Conservation (phyloP, 345 rosid genomes). For the Brassica rapa region DNA sequence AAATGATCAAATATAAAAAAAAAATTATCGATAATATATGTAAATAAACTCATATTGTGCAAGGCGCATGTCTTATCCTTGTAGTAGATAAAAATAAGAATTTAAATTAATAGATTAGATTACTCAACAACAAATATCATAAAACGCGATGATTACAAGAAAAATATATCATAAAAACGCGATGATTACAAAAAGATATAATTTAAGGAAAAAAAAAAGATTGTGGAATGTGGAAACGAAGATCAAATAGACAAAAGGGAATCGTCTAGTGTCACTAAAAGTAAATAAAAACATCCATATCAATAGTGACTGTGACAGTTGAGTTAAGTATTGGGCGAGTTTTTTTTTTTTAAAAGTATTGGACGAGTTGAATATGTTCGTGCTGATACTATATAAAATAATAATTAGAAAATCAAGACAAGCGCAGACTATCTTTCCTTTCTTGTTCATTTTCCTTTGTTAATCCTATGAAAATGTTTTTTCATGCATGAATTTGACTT, state of each 20-base stretch:
- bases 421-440: background rate
- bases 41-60: too few species aligned
- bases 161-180: too few species aligned
- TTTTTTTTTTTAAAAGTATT: background rate
- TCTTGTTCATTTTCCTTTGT: background rate
- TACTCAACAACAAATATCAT: too few species aligned
- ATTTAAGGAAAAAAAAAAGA: too few species aligned
- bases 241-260: constrained; percentile 3
- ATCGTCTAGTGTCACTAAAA: constrained; percentile 20
- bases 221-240: too few species aligned
- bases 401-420: constrained; percentile 6
- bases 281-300: constrained; percentile 5
- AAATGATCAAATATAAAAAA: too few species aligned
- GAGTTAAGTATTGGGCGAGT: background rate
- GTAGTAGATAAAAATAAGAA: too few species aligned
- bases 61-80: too few species aligned
- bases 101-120: too few species aligned
- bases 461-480: background rate
- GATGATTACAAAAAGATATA: too few species aligned
- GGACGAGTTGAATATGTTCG: constrained; percentile 17
- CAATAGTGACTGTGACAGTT: background rate
- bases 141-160: too few species aligned
- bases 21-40: too few species aligned
- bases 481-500: constrained; percentile 4
- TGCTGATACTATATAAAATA: background rate